These are phyloP conservation scores for Lachancea nothofagi DNA, from an alignment of 805 yeast genomes.

Conservation along the genomic window DNA sequence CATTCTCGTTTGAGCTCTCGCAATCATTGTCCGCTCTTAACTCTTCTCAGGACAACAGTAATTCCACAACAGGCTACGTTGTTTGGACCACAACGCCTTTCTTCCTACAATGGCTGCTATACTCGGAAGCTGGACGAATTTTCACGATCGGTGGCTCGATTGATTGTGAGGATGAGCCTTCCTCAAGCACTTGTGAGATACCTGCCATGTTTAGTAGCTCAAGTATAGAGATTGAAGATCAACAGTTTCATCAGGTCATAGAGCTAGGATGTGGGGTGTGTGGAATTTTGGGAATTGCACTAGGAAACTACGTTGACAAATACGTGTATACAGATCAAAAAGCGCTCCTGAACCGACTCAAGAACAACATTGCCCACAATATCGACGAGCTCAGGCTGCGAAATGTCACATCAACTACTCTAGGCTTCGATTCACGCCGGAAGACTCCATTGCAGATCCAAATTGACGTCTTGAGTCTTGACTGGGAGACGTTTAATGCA, in stretches of 20 bases:
- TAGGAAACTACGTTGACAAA: constrained; percentile 27
- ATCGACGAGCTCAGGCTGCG: constrained; percentile 21
- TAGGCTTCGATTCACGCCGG: constrained; percentile 1
- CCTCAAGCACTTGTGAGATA: neutral
- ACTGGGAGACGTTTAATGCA: constrained; percentile 30
- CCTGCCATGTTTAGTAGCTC: constrained; percentile 7
- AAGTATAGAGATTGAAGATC: neutral
- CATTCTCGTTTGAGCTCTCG: constrained; percentile 22
- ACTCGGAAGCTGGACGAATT: constrained; percentile 16
- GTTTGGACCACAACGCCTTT: constrained; percentile 33
- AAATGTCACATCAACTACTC: constrained; percentile 7
- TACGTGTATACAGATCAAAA: constrained; percentile 32
- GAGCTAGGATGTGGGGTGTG: constrained; percentile 34
- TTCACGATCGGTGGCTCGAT: constrained; percentile 19
- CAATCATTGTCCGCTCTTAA: constrained; percentile 28
- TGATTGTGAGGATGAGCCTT: constrained; percentile 2
- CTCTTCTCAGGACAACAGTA: constrained; percentile 28
- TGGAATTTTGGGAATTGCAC: constrained; percentile 24
- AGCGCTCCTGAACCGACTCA: constrained; percentile 26
- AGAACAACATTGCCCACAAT: constrained; percentile 25
- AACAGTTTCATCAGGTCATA: constrained; percentile 13
- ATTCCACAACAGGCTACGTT: constrained; percentile 36
- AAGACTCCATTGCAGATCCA: constrained; percentile 9
- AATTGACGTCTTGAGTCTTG: constrained; percentile 25
- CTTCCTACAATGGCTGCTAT: constrained; percentile 32